These are phyloP conservation scores for Pythium rishiriense DNA, from an alignment of 352 stramenopile species.

Conservation along the genomic window DNA sequence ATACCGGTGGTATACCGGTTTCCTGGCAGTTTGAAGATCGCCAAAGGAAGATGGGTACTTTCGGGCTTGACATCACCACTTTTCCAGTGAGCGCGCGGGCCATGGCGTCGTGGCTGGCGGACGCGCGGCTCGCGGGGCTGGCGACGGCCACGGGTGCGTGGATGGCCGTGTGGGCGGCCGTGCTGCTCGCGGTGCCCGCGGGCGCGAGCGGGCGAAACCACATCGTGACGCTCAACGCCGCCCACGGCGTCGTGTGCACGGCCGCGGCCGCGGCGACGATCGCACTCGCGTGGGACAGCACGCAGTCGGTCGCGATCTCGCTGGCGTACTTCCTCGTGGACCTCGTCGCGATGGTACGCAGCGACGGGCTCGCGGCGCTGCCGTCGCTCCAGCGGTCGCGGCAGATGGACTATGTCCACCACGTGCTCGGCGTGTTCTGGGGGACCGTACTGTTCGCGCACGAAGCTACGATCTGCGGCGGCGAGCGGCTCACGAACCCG, in stretches of 20 bases:
- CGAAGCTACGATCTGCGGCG: slow-evolving; percentile 53
- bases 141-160: slow-evolving; percentile 38
- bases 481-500: slow-evolving; percentile 50
- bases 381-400: slow-evolving; percentile 42
- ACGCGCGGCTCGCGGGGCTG: slow-evolving; percentile 39
- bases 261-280: slow-evolving; percentile 45
- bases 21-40: background rate
- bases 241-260: slow-evolving; percentile 67
- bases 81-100: too few relatives aligned
- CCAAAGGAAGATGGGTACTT: slow-evolving; percentile 7
- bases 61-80: background rate
- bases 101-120: slow-evolving; percentile 10
- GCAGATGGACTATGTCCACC: slow-evolving; percentile 74
- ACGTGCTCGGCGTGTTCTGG: slow-evolving; percentile 68
- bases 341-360: slow-evolving; percentile 56
- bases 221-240: slow-evolving; percentile 69
- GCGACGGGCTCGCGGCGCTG: slow-evolving; percentile 45
- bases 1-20: slow-evolving; percentile 4
- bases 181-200: slow-evolving; percentile 43
- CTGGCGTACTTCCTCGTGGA: slow-evolving; percentile 76
- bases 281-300: slow-evolving; percentile 44
- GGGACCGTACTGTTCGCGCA: slow-evolving; percentile 60
- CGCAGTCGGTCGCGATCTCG: slow-evolving; percentile 58
- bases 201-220: slow-evolving; percentile 53
- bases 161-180: slow-evolving; percentile 50